Base-by-base conservation (phyloP, 192 early-diverging fungal species). In the Jimgerdemannia lactiflua region DNA sequence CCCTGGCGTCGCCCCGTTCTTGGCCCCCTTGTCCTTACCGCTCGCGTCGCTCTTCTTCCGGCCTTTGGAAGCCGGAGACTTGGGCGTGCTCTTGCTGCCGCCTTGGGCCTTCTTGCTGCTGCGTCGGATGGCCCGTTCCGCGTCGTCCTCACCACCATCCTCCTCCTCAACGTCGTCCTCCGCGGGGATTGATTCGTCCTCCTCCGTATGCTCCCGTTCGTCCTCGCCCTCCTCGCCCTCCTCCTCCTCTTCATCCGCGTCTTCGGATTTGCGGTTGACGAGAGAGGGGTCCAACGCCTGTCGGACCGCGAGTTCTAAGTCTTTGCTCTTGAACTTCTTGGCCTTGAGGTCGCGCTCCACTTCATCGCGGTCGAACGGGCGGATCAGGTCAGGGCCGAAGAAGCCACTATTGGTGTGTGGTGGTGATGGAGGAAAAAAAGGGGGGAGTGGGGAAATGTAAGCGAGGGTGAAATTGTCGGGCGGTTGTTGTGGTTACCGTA, bases 321-420 rank as follows among this genome's bases (percentile, higher is more conserved):
- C 78, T 73, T 79, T 83, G 40, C 64, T 75, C 65, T 77, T 83
- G 70, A 83, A 83, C 49, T 83, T 83, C 39, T 83, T 83, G 41
- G 81, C 81, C 44, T 83, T 74, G 3, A 83, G 71, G 71, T 83
- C 81, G 40, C 72, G 70, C 54, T 79, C 75, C 4, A 83, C 81
- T 4, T 43, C 44, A 6, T 68, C 66, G 39, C 64, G 68, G 54
- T 83, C 67, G 64, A 83, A 83, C 43, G 81, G 81, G 18, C 81
- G 78, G 42, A 83, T 79, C 4, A 63, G 64, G 67, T 83, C 81
- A 40, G 78, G 75, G 19, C 81, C 81, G 75, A 83, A 83, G 65
- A 83, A 83, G 18, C 81, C 81, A 69, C 81, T 83, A 72, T 3
- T 40, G 20, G 67, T 4, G n/a, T 17, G 8, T 17, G 67, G 4